Evolutionary conservation across 1,139 yeast genomes (phyloP).

Genomic region (Spathaspora sp.): DNA sequence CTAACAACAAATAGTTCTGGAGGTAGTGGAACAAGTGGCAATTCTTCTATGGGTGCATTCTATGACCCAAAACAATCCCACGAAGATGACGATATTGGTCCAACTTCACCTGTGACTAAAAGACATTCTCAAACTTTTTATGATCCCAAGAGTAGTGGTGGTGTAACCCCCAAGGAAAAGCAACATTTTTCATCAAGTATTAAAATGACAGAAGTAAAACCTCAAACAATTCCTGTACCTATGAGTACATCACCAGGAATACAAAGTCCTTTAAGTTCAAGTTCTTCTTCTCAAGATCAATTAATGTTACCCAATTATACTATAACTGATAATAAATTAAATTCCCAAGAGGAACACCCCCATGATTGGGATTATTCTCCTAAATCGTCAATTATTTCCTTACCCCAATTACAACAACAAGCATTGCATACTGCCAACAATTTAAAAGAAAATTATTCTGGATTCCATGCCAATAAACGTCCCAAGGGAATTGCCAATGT

Average conservation of each 20-base stretch:
- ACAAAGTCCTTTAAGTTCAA: neutral
- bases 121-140: neutral
- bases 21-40: slow-evolving; percentile 6
- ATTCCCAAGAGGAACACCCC: slow-evolving; percentile 1
- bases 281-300: neutral
- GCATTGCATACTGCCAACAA: slow-evolving; percentile 3
- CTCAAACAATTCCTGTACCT: neutral
- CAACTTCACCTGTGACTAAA: neutral
- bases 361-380: slow-evolving; percentile 23
- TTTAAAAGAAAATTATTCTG: slow-evolving; percentile 39
- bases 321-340: neutral
- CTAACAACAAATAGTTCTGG: slow-evolving; percentile 13
- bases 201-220: neutral
- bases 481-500: slow-evolving; percentile 30
- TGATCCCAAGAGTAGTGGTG: neutral
- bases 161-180: neutral
- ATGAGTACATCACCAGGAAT: neutral
- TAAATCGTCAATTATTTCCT: slow-evolving; percentile 22
- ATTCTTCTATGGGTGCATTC: slow-evolving; percentile 2
- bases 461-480: slow-evolving; percentile 46
- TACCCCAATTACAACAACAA: slow-evolving; percentile 13
- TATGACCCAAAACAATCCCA: slow-evolving; percentile 4
- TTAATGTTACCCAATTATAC: neutral
- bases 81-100: slow-evolving; percentile 1
- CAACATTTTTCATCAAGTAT: neutral